Evolutionary conservation across 352 stramenopile genomes (phyloP).

Genomic region (Phytophthora hibernalis): DNA sequence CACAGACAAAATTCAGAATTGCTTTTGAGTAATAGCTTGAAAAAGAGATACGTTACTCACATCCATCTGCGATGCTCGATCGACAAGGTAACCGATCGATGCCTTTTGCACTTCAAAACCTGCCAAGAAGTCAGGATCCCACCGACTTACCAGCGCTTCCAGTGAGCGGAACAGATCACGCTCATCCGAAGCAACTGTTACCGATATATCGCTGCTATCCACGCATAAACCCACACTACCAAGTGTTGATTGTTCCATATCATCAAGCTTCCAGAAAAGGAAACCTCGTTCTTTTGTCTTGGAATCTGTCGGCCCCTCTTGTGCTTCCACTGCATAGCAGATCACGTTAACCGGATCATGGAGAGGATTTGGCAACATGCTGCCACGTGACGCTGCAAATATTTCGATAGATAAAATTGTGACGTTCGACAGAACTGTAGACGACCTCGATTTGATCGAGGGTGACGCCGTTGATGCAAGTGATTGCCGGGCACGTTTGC

Average conservation of each 20-base stretch:
- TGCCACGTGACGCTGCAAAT: conserved; percentile 59
- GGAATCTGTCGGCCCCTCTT: conserved; percentile 63
- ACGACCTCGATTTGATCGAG: conserved; percentile 31
- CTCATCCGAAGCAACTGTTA: conserved; percentile 54
- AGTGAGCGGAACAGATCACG: conserved; percentile 62
- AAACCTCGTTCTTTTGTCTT: conserved; percentile 67
- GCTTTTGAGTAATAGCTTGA: background rate
- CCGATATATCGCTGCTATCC: conserved; percentile 40
- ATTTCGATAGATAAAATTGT: conserved; percentile 86
- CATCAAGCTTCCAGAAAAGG: conserved; percentile 43
- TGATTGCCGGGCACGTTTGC: conserved; percentile 32
- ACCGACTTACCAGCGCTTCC: conserved; percentile 60
- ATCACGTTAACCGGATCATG: conserved; percentile 69
- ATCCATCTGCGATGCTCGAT: conserved; percentile 64
- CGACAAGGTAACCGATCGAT: conserved; percentile 82
- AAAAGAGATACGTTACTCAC: conserved; percentile 49
- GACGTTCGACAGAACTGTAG: conserved; percentile 64
- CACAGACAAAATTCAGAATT: conserved; percentile 18
- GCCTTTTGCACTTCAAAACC: conserved; percentile 90
- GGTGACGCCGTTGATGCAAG: conserved; percentile 22
- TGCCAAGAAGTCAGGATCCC: conserved; percentile 91
- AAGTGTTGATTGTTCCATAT: conserved; percentile 23
- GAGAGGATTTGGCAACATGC: conserved; percentile 75
- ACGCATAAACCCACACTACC: conserved; percentile 42
- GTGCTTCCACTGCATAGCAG: conserved; percentile 74